Conservation (phyloP, 805 yeast genomes). For the Clavispora santaluciae region DNA sequence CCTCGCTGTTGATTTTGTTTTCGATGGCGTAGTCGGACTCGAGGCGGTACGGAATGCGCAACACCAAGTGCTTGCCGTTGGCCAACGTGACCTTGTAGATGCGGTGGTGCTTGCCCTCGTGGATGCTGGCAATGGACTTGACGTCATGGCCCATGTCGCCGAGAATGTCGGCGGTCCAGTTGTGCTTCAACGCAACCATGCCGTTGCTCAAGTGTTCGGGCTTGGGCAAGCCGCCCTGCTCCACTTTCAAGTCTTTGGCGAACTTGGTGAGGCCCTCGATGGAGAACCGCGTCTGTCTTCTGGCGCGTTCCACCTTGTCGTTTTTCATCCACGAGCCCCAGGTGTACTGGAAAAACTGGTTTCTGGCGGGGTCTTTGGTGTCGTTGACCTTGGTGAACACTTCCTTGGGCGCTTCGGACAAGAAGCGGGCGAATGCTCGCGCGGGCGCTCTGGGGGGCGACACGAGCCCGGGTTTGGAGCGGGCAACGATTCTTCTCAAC, state of each 20-base stretch:
- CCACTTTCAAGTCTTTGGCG: constrained; percentile 43
- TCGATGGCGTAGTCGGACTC: constrained; percentile 62
- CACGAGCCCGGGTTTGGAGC: neutral
- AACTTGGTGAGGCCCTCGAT: constrained; percentile 66
- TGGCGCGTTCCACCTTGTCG: constrained; percentile 67
- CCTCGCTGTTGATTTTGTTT: constrained; percentile 78
- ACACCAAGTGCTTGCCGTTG: constrained; percentile 56
- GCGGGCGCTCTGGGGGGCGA: neutral
- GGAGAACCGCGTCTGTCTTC: constrained; percentile 76
- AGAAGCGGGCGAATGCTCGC: neutral
- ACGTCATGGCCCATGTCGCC: constrained; percentile 44
- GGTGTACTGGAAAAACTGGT: constrained; percentile 74
- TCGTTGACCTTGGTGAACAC: constrained; percentile 54
- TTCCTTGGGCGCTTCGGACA: constrained; percentile 27
- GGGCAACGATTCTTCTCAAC: constrained; percentile 1
- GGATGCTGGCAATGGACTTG: constrained; percentile 74
- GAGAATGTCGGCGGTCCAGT: constrained; percentile 37
- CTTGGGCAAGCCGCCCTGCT: constrained; percentile 20
- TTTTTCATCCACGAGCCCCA: constrained; percentile 95
- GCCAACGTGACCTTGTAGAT: constrained; percentile 69
- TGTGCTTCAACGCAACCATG: constrained; percentile 44
- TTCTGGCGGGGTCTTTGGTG: constrained; percentile 62
- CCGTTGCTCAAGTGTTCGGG: constrained; percentile 41
- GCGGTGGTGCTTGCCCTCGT: constrained; percentile 93
- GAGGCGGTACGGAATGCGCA: constrained; percentile 82